These are phyloP conservation scores for Gentiana straminea DNA, from an alignment of 257 asterid genomes.

Conservation along the genomic window DNA sequence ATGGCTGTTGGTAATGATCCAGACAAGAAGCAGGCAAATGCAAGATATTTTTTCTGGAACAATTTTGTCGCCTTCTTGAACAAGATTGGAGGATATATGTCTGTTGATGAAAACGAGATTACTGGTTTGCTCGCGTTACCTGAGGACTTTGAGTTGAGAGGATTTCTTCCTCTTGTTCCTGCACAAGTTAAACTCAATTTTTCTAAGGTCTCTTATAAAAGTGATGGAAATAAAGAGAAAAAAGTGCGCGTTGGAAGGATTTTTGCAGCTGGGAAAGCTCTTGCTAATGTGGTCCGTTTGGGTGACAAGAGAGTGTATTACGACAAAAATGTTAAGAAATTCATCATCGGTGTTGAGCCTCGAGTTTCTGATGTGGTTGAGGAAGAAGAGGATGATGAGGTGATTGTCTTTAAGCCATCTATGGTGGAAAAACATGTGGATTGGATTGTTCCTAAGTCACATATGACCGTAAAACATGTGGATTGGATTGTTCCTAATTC, in stretches of 20 bases:
- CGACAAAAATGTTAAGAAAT: constrained; percentile 43
- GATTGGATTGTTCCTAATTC: constrained; percentile 26
- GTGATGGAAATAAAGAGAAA: constrained; percentile 50
- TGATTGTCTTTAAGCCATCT: constrained; percentile 78
- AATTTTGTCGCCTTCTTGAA: constrained; percentile 51
- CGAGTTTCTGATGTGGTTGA: constrained; percentile 45
- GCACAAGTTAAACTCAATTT: constrained; percentile 78
- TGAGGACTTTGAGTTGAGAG: constrained; percentile 84
- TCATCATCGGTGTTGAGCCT: constrained; percentile 58
- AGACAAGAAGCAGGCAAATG: constrained; percentile 65
- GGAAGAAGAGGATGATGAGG: constrained; percentile 72
- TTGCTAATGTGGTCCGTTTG: constrained; percentile 42
- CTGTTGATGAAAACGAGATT: constrained; percentile 50
- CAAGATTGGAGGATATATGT: constrained; percentile 50
- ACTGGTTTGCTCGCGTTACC: constrained; percentile 61
- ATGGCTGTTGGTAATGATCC: constrained; percentile 57
- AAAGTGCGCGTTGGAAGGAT: constrained; percentile 59
- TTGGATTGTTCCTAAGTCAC: constrained; percentile 18
- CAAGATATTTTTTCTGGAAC: constrained; percentile 73
- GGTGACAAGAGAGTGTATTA: constrained; percentile 59
- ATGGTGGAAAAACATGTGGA: constrained; percentile 31
- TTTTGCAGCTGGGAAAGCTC: constrained; percentile 85
- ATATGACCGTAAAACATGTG: constrained; percentile 4
- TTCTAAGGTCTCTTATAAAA: constrained; percentile 56
- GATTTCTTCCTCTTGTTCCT: constrained; percentile 75